These are phyloP conservation scores for Sugiyamaella grinbergsii DNA, from an alignment of 1,139 yeast genomes.

Conservation along the genomic window DNA sequence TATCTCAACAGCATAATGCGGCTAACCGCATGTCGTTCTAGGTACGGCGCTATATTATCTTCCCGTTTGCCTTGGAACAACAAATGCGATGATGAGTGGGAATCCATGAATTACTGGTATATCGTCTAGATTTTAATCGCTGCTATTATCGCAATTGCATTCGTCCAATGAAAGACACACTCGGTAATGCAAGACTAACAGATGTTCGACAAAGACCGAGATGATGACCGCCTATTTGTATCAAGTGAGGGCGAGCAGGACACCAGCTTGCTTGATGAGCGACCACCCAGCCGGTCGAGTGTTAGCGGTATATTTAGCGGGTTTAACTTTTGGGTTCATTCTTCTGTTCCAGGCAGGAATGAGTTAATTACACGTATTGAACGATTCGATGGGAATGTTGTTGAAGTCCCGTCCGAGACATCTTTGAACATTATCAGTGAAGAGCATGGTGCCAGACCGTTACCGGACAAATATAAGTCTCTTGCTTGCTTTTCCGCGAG, in stretches of 20 bases:
- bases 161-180: no score
- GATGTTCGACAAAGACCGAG: background rate
- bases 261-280: background rate
- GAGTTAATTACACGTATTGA: slow-evolving; percentile 11
- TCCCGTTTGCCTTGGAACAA: no score
- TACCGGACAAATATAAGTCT: slow-evolving; percentile 4
- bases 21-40: background rate
- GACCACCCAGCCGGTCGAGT: background rate
- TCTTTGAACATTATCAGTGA: slow-evolving; percentile 13
- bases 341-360: slow-evolving; percentile 10
- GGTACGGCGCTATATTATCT: background rate
- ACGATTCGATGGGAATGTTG: slow-evolving; percentile 9
- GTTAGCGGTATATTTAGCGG: background rate
- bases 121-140: no score
- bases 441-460: background rate
- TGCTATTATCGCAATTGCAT: background rate
- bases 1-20: no score
- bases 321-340: slow-evolving; percentile 17
- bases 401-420: background rate
- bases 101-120: no score
- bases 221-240: background rate
- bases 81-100: no score
- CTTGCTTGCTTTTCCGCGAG: slow-evolving; percentile 11
- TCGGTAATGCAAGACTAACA: background rate
- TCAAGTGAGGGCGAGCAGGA: slow-evolving; percentile 1